Base-by-base conservation (phyloP, 768 basidiomycete genomes). In the Sistotremastrum suecicum region DNA sequence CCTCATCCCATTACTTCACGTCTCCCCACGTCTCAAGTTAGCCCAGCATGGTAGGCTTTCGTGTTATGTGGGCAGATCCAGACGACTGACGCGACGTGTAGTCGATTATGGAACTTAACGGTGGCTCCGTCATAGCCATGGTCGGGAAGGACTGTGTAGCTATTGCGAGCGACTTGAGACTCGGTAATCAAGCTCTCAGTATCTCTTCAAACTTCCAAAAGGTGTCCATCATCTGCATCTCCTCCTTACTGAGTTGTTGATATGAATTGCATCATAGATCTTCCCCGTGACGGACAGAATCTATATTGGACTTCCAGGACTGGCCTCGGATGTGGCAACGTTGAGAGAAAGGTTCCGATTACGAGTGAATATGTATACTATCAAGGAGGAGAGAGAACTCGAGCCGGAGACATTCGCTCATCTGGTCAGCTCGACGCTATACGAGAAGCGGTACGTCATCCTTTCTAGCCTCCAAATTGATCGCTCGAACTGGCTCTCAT, bases 91-190 rank as follows among this genome's bases (percentile, higher is more conserved):
- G 10, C 12, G 37, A 10, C 10, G 37, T 38, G 10, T 51, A 90
- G 87, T 90, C 87, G 59, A 79, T 84, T 55, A 84, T 94, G 85
- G 75, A 88, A 65, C 71, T 80, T 51, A 97, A 95, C 72, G 92
- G 92, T 69, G 95, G 95, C 67, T 95, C 92, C 67, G 88, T 94
- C 56, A 75, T 99, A 65, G 95, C 95, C 70, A 99, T 99, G 95
- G 83, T 84, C 49, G 95, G 95, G 51, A 97, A 98, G 67, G 84
- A 90, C 55, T 99, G 95, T 63, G 95, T 99, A 42, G 95, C 95
- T 44, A 98, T 98, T 66, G 95, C 94, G 30, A 89, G 84, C 45
- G 95, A 99, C 67, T 59, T 94, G 54, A 78, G 94, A 51, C 68
- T 98, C 45, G 95, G 95, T 49, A 85, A 82, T 52, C 83, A 90